Evolutionary conservation across 2,329 filamentous ascomycete species (phyloP), one percentile per base, ranked within the genome.

Genomic region (Stagonosporopsis rhizophila): DNA sequence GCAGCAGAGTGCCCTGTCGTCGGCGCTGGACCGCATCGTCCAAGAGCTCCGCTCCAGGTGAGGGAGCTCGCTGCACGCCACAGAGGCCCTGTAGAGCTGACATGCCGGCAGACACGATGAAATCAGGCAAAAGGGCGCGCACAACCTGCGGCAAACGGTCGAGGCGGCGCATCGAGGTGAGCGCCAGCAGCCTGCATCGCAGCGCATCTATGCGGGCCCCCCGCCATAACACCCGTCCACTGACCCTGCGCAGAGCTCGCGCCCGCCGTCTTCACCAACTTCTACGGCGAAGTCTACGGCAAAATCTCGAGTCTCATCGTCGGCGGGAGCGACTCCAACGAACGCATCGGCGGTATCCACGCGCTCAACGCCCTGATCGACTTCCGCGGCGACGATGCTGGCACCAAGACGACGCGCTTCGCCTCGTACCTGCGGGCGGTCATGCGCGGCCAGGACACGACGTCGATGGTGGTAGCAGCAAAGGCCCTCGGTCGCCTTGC

Each of bases 351-450:
- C 60, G 96, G 95, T 48, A 89, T 99, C 60, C 89, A 95, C 68
- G 94, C 94, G 57, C 86, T 99, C 59, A 94, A 96, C 75, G 89
- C 89, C 54, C 86, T 99, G 51, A 94, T 98, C 76, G 93, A 97
- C 75, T 97, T 98, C 74, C 94, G 97, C 68, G 94, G 93, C 56
- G 91, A 97, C 67, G 96, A 99, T 78, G 87, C 91, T 22, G 92
- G 91, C 32, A 87, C 92, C 69, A 98, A 98, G 78, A 96, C 95
- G 56, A 96, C 94, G 27, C 88, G 95, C 52, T 99, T 98, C 73
- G 92, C 92, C 41, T 92, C 92, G 62, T 96, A 94, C 70, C 85
- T 99, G 57, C 90, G 93, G 66, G 90, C 87, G 44, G 89, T 97
- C 35, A 83, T 99, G 66, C 87, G 93, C 68, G 94, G 94, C 60